Evolutionary conservation across 2,329 filamentous ascomycete species (phyloP).

Genomic region (Fusarium equiseti): DNA sequence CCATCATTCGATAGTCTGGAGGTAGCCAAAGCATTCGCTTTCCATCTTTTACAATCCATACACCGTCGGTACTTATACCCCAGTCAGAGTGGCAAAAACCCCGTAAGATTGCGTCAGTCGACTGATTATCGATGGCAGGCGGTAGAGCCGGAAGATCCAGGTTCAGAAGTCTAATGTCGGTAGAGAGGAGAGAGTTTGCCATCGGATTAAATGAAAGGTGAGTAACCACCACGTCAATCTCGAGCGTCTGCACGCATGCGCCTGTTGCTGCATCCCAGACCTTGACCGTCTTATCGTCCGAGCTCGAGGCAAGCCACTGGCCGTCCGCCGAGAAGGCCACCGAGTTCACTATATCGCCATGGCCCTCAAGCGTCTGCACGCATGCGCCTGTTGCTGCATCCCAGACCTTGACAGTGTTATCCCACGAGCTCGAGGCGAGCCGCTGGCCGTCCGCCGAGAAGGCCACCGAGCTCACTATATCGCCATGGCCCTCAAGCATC

Average conservation of each 20-base stretch:
- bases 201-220: not conserved
- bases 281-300: not conserved
- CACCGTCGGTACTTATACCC: not conserved
- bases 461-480: too few relatives aligned
- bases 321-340: not conserved
- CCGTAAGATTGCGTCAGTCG: not conserved
- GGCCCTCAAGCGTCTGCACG: not conserved
- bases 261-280: not conserved
- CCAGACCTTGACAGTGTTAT: too few relatives aligned
- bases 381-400: too few relatives aligned
- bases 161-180: not conserved
- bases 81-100: not conserved
- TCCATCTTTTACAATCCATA: constrained; percentile 1
- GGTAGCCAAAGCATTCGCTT: not conserved
- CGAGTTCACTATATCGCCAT: not conserved
- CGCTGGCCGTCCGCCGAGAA: not conserved
- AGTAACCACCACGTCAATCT: not conserved
- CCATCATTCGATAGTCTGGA: not conserved
- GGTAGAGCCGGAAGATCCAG: not conserved
- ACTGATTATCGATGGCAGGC: not conserved
- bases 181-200: not conserved
- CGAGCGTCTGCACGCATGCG: not conserved
- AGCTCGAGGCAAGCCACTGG: not conserved
- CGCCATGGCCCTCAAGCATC: not conserved
- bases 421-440: too few relatives aligned